phyloP scores from a whole-genome alignment of 2,329 filamentous ascomycete species.

The Xylaria polymorpha region DNA sequence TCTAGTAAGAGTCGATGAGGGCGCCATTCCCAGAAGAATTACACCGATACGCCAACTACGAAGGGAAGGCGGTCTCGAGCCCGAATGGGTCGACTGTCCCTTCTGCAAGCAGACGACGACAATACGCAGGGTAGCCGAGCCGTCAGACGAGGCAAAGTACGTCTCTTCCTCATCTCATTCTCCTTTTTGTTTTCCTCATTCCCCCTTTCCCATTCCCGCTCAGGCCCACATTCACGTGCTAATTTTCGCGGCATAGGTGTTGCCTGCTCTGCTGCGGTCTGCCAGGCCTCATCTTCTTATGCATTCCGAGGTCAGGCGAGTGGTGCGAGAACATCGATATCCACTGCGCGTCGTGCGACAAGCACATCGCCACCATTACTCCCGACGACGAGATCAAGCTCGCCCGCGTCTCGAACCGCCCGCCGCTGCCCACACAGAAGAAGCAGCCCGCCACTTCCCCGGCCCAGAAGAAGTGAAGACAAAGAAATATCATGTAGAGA shows the following conservation, averaged over 20 bases:
- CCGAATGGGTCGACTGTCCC: constrained; percentile 23
- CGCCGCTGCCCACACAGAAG: background rate
- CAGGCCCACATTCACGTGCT: background rate
- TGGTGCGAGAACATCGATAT: constrained; percentile 22
- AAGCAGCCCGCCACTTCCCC: background rate
- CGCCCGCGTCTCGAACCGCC: constrained; percentile 11
- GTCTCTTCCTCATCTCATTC: background rate
- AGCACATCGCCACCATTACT: constrained; percentile 14
- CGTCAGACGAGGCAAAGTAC: constrained; percentile 27
- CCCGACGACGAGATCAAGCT: constrained; percentile 20
- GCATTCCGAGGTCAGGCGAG: background rate
- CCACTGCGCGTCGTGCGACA: constrained; percentile 25
- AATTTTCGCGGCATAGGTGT: background rate
- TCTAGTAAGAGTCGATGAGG: background rate
- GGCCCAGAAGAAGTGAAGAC: background rate
- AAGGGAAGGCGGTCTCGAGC: constrained; percentile 1
- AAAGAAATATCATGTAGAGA: background rate
- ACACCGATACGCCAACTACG: constrained; percentile 12
- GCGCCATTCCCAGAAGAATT: background rate
- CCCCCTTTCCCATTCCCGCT: background rate
- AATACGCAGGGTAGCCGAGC: constrained; percentile 21
- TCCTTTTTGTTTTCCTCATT: background rate
- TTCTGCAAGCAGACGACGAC: constrained; percentile 21
- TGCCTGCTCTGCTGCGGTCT: constrained; percentile 11
- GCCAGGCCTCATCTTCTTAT: background rate